Conservation (phyloP, 1,284 basidiomycete species). For the Phlebopus sp. region DNA sequence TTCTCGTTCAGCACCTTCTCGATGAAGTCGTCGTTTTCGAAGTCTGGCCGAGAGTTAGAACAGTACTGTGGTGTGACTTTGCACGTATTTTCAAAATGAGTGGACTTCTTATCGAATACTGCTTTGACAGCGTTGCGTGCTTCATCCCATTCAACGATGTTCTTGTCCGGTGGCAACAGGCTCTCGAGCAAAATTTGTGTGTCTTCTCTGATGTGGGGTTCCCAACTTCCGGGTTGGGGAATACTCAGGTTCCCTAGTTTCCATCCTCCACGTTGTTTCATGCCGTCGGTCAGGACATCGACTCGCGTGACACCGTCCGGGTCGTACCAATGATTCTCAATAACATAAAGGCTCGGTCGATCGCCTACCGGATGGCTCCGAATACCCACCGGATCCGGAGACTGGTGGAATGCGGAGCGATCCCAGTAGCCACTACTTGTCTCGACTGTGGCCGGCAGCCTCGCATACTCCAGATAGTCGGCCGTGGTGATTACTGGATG, state of each 20-base stretch:
- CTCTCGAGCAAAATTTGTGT: conserved; percentile 14
- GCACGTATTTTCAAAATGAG: conserved; percentile 1
- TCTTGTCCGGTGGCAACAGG: conserved; percentile 22
- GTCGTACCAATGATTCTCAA: conserved; percentile 38
- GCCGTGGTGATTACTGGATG: conserved; percentile 34
- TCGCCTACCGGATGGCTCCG: conserved; percentile 2
- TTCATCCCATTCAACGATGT: conserved; percentile 29
- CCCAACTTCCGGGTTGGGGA: conserved; percentile 21
- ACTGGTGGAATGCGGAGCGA: conserved; percentile 25
- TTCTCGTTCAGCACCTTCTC: conserved; percentile 28
- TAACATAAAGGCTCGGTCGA: conserved; percentile 28
- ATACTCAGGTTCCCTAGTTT: conserved; percentile 13
- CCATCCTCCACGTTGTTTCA: conserved; percentile 21
- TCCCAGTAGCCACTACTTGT: conserved; percentile 37
- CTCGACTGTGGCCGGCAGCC: conserved; percentile 29
- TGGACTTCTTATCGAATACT: conserved; percentile 16
- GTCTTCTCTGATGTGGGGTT: conserved; percentile 3
- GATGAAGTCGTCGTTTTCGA: conserved; percentile 26
- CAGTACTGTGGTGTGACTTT: too few species aligned
- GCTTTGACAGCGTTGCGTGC: conserved; percentile 21
- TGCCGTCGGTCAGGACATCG: conserved; percentile 25
- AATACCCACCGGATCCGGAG: conserved; percentile 5
- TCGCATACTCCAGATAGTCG: conserved; percentile 39
- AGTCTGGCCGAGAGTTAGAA: conserved; percentile 1
- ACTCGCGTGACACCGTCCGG: conserved; percentile 32